phyloP scores from a whole-genome alignment of 768 basidiomycete species.

The Dendrothele bispora region DNA sequence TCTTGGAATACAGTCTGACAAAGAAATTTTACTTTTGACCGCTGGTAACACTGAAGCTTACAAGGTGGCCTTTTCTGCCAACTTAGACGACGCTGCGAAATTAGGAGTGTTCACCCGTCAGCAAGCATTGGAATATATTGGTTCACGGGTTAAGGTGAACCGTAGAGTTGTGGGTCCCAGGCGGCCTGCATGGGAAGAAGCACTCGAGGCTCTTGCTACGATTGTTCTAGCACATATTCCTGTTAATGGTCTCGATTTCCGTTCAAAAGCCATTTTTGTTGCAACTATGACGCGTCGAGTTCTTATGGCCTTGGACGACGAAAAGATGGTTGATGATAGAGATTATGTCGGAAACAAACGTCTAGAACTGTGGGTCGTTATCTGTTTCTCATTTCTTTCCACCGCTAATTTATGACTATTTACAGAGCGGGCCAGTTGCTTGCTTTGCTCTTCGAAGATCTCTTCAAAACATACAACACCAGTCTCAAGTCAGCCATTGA shows the following conservation, averaged over 20 bases:
- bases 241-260: slow-evolving; percentile 84
- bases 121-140: slow-evolving; percentile 95
- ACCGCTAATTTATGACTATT: slow-evolving; percentile 9
- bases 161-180: slow-evolving; percentile 77
- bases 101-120: slow-evolving; percentile 89
- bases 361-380: slow-evolving; percentile 79
- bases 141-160: slow-evolving; percentile 88
- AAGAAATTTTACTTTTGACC: slow-evolving; percentile 92
- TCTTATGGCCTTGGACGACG: slow-evolving; percentile 94
- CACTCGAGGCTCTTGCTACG: slow-evolving; percentile 93
- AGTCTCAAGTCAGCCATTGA: slow-evolving; percentile 95
- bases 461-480: slow-evolving; percentile 98
- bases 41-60: slow-evolving; percentile 91
- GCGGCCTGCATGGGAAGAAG: slow-evolving; percentile 90
- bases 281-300: slow-evolving; percentile 97
- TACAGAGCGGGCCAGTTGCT: slow-evolving; percentile 91
- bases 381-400: slow-evolving; percentile 7
- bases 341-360: slow-evolving; percentile 99
- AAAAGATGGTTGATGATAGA: slow-evolving; percentile 96
- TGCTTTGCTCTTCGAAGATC: slow-evolving; percentile 93
- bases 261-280: slow-evolving; percentile 93
- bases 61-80: slow-evolving; percentile 83
- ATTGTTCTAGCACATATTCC: slow-evolving; percentile 97
- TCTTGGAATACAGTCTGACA: slow-evolving; percentile 94
- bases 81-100: slow-evolving; percentile 92